Conservation (phyloP, 2,329 filamentous ascomycete species). For the Colletotrichum spaethianum region DNA sequence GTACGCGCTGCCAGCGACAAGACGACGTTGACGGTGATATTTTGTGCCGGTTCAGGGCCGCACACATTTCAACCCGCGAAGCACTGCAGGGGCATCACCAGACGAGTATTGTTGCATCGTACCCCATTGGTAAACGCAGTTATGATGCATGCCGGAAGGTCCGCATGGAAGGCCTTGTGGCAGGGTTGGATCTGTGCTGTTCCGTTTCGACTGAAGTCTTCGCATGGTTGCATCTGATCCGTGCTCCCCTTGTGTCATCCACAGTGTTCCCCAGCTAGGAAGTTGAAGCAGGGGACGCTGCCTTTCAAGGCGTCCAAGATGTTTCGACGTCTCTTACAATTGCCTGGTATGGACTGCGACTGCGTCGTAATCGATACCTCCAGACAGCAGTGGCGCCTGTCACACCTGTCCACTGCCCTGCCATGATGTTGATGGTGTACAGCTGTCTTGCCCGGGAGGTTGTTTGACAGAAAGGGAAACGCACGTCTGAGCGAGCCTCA, state of each 20-base stretch:
- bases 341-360: conserved; percentile 5
- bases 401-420: conserved; percentile 27
- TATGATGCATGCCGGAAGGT: conserved; percentile 2
- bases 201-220: conserved; percentile 36
- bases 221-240: conserved; percentile 26
- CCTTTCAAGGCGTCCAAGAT: conserved; percentile 7
- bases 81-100: background rate
- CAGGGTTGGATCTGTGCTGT: conserved; percentile 13
- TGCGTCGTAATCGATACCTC: conserved; percentile 9
- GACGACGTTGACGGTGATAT: conserved; percentile 8
- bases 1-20: conserved; percentile 4
- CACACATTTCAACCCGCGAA: background rate
- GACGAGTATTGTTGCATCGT: background rate
- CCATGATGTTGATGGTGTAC: conserved; percentile 24
- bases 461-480: conserved; percentile 24
- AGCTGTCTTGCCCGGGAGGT: conserved; percentile 27
- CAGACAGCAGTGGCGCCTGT: conserved; percentile 26
- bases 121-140: background rate
- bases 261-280: conserved; percentile 25
- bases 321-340: conserved; percentile 34
- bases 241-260: conserved; percentile 20
- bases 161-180: background rate
- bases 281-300: conserved; percentile 1
- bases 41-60: conserved; percentile 17
- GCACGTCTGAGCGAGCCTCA: conserved; percentile 22